Evolutionary conservation across 768 basidiomycete genomes (phyloP).

Genomic region (Rhodotorula paludigena): DNA sequence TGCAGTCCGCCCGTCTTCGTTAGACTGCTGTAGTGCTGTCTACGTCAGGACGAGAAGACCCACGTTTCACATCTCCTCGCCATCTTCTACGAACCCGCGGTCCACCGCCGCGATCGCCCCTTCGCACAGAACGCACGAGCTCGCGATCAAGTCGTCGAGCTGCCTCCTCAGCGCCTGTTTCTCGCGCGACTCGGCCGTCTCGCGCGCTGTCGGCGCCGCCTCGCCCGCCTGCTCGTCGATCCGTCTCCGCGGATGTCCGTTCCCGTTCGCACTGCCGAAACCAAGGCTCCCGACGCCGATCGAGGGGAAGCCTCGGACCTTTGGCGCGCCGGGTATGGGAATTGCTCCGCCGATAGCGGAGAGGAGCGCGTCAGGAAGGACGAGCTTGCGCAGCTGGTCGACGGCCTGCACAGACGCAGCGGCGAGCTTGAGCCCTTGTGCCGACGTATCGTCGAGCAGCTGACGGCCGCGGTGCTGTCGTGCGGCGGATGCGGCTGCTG

Average conservation of each 20-base stretch:
- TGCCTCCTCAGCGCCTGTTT: conserved; percentile 71
- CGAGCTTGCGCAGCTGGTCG: conserved; percentile 82
- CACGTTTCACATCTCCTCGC: conserved; percentile 29
- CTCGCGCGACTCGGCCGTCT: conserved; percentile 70
- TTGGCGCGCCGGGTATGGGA: conserved; percentile 31
- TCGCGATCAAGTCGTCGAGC: conserved; percentile 81
- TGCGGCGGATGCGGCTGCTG: neutral
- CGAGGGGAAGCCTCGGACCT: neutral
- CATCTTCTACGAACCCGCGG: conserved; percentile 77
- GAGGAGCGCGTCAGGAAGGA: conserved; percentile 88
- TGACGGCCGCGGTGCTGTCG: neutral
- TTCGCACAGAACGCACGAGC: conserved; percentile 89
- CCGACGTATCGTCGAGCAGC: conserved; percentile 21
- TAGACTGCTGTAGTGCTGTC: neutral
- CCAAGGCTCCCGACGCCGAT: too few relatives aligned
- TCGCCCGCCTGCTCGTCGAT: conserved; percentile 48
- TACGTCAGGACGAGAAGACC: neutral
- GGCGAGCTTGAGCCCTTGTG: conserved; percentile 41
- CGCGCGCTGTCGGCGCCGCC: conserved; percentile 52
- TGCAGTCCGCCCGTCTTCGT: too few relatives aligned
- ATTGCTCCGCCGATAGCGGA: conserved; percentile 60
- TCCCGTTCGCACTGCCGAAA: too few relatives aligned
- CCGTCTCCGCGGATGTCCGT: conserved; percentile 4
- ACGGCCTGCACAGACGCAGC: conserved; percentile 41
- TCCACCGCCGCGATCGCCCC: conserved; percentile 79